Evolutionary conservation across 768 basidiomycete species (phyloP), one percentile per base, ranked within the genome.

Genomic region (Amanita rimosa): DNA sequence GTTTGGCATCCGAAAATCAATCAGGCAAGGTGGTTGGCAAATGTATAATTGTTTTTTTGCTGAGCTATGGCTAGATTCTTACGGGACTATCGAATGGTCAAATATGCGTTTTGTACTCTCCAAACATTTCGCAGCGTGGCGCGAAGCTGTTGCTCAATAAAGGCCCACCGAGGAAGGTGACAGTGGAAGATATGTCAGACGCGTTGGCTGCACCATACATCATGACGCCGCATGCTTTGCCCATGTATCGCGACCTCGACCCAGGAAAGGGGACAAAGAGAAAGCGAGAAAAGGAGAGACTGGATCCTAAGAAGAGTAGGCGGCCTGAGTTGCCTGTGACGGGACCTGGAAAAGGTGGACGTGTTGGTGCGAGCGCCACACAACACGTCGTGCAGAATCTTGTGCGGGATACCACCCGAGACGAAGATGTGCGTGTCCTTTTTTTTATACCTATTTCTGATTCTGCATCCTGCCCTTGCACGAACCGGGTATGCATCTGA

Each of bases 1-100:
- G 66, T 76, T 22, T 99, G 96, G 96, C 96, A 97, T 68, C 79
- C 89, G 5, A 90, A 88, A 66, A 98, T 99, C 72, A 99, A 99
- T 70, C 91, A 96, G 76, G 90, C 87, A 53, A 56, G 81, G 61
- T 42, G 38, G 48, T 52, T 45, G 35, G 38, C 52, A 50, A 51
- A 51, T 53, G 55, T 50, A 48, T 40, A 38, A 44, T 51, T 35
- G 14, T 49, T 3, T 29, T 11, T 16, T 39, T 3, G 16, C 42
- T 53, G 22, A 57, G 48, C 42, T 47, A 45, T 53, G 54, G 40
- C 54, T 58, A 98, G 86, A 88, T 99, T 58, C 71, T 97, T 51
- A 75, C 87, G 34, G 88, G 92, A 3, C 73, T 93, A 40, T 85
- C 96, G 13, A 88, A 81, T 53, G 96, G 96, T 17, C 75, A 84